phyloP scores from a whole-genome alignment of 1,284 basidiomycete species.

The Naganishia cerealis region DNA sequence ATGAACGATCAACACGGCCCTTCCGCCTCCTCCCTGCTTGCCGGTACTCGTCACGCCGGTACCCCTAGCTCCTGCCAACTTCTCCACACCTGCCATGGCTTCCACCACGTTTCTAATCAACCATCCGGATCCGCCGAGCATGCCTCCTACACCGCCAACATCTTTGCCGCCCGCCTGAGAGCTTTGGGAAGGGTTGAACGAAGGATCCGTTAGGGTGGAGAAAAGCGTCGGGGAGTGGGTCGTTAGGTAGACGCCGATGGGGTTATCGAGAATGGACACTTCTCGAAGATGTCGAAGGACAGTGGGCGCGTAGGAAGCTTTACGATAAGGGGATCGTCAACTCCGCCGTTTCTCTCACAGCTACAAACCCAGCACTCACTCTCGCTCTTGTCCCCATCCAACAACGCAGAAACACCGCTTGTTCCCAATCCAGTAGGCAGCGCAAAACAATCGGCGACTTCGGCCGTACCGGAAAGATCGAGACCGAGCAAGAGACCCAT shows the following conservation, averaged over 20 bases:
- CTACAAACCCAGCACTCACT: conserved; percentile 9
- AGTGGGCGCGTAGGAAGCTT: conserved; percentile 31
- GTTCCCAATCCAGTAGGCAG: conserved; percentile 58
- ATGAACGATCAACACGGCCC: conserved; percentile 85
- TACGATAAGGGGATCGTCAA: neutral
- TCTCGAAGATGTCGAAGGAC: conserved; percentile 56
- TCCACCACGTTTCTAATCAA: conserved; percentile 86
- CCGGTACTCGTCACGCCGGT: conserved; percentile 20
- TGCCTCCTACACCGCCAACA: conserved; percentile 24
- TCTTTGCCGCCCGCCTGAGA: conserved; percentile 22
- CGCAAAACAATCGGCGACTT: conserved; percentile 89
- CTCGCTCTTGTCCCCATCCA: conserved; percentile 28
- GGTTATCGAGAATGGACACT: conserved; percentile 88
- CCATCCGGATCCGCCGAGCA: conserved; percentile 70
- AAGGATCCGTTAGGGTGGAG: conserved; percentile 28
- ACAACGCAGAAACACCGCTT: conserved; percentile 24
- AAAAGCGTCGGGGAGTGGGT: conserved; percentile 58
- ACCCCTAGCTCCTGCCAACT: conserved; percentile 28
- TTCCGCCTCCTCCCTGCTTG: conserved; percentile 65
- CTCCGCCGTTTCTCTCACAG: neutral
- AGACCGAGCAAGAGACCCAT: conserved; percentile 85
- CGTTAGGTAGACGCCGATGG: conserved; percentile 95
- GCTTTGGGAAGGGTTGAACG: conserved; percentile 30
- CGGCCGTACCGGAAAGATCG: conserved; percentile 84
- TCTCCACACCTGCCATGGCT: conserved; percentile 69